phyloP scores from a whole-genome alignment of 129 eudicot species.

The Smallanthus sonchifolius region DNA sequence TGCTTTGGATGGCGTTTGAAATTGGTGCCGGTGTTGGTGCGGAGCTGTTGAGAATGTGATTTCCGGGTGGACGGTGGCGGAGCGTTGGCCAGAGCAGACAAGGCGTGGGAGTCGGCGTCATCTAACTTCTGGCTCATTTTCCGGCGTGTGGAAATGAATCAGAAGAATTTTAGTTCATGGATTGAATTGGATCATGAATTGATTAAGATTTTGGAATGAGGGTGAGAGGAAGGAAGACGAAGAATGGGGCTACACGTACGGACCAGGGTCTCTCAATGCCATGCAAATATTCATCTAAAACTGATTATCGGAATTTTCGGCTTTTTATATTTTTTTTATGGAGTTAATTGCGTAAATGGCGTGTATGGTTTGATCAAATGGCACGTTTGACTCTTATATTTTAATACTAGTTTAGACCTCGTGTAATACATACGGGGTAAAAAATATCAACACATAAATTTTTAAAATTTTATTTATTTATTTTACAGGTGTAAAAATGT shows the following conservation, averaged over 20 bases:
- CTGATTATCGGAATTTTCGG: neutral
- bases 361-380: too few species aligned
- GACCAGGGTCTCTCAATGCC: slow-evolving; percentile 26
- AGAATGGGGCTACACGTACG: slow-evolving; percentile 29
- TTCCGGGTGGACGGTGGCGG: slow-evolving; percentile 51
- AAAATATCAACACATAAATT: too few species aligned
- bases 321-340: neutral
- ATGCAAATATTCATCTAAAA: slow-evolving; percentile 17
- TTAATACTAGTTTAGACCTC: too few species aligned
- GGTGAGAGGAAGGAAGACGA: slow-evolving; percentile 22
- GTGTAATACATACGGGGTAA: too few species aligned
- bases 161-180: neutral
- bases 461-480: too few species aligned
- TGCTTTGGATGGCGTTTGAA: slow-evolving; percentile 38
- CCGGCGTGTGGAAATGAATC: neutral
- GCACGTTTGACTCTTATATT: too few species aligned
- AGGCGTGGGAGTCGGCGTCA: slow-evolving; percentile 60
- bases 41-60: slow-evolving; percentile 58
- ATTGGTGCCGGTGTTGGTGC: slow-evolving; percentile 66
- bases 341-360: too few species aligned
- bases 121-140: slow-evolving; percentile 42
- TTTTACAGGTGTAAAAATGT: too few species aligned
- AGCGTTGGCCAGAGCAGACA: slow-evolving; percentile 43
- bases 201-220: slow-evolving; percentile 14
- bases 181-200: neutral